phyloP scores from a whole-genome alignment of 345 rosid species.

The Noccaea caerulescens region DNA sequence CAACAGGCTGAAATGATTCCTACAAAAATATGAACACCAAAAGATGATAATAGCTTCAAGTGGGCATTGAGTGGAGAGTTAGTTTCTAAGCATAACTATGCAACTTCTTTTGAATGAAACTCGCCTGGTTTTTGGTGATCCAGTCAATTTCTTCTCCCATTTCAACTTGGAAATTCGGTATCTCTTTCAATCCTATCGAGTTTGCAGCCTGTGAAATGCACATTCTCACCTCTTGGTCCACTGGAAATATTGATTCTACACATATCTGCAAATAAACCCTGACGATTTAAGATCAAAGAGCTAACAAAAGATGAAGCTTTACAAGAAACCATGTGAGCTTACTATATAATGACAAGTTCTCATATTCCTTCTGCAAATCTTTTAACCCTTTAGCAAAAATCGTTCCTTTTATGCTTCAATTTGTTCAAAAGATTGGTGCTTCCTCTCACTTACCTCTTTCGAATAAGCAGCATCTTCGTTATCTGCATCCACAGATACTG shows the following conservation, averaged over 20 bases:
- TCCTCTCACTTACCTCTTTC: conserved; percentile 52
- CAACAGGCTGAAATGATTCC: conserved; percentile 79
- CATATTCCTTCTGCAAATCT: too few species aligned
- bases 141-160: conserved; percentile 67
- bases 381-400: too few species aligned
- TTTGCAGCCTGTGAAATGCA: conserved; percentile 72
- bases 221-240: conserved; percentile 55
- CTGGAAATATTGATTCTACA: conserved; percentile 71
- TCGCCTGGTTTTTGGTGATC: conserved; percentile 75
- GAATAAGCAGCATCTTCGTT: conserved; percentile 43
- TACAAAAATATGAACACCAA: conserved; percentile 39
- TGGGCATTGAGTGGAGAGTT: not conserved
- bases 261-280: conserved; percentile 52
- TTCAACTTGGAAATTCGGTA: conserved; percentile 64
- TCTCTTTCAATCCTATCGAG: conserved; percentile 70
- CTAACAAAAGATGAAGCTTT: conserved; percentile 8
- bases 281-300: conserved; percentile 10
- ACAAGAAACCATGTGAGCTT: conserved; percentile 3
- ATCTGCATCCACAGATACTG: conserved; percentile 60
- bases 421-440: not conserved
- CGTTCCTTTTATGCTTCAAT: not conserved
- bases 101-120: conserved; percentile 3
- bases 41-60: conserved; percentile 17
- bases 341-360: too few species aligned
- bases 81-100: not conserved